Evolutionary conservation across 2,329 filamentous ascomycete species (phyloP).

Genomic region (Aspergillus sp.): DNA sequence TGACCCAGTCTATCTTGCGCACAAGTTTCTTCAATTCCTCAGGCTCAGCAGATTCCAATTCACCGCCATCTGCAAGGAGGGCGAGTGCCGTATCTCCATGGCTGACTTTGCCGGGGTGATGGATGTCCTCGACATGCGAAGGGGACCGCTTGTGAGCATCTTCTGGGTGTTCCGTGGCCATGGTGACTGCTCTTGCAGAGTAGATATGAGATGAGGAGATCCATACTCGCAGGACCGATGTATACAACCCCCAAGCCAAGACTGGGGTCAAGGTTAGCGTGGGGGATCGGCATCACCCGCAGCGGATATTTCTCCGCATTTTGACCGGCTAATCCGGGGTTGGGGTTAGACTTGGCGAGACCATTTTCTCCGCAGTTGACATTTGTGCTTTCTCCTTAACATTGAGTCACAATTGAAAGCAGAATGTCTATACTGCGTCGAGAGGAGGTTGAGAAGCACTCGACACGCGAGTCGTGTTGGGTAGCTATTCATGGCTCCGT

Average conservation of each 20-base stretch:
- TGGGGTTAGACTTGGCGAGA: background rate
- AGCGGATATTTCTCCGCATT: conserved; percentile 7
- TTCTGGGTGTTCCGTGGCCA: background rate
- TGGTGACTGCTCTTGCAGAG: background rate
- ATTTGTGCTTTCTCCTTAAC: background rate
- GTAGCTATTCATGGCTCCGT: conserved; percentile 54
- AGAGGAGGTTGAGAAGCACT: conserved; percentile 54
- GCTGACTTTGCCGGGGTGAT: background rate
- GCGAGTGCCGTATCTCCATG: conserved; percentile 6
- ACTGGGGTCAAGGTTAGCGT: background rate
- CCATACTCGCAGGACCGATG: background rate
- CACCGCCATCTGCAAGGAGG: background rate
- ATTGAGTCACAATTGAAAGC: background rate
- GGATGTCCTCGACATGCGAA: background rate
- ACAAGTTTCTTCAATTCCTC: conserved; percentile 1
- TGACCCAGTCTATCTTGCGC: conserved; percentile 13
- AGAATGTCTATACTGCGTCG: conserved; percentile 41
- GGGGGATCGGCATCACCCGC: conserved; percentile 1
- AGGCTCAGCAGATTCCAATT: background rate
- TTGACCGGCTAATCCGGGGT: conserved; percentile 3
- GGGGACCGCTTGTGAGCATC: background rate
- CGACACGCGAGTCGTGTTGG: conserved; percentile 53
- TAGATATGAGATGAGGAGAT: background rate
- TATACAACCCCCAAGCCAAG: background rate
- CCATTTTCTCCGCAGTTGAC: background rate